A percentile compares a stretch with the other conserved stretches of the same genome.
These are phyloP conservation scores for Cladosporium sp. DNA, from an alignment of 2,329 filamentous ascomycete genomes.

Conservation along the genomic window DNA sequence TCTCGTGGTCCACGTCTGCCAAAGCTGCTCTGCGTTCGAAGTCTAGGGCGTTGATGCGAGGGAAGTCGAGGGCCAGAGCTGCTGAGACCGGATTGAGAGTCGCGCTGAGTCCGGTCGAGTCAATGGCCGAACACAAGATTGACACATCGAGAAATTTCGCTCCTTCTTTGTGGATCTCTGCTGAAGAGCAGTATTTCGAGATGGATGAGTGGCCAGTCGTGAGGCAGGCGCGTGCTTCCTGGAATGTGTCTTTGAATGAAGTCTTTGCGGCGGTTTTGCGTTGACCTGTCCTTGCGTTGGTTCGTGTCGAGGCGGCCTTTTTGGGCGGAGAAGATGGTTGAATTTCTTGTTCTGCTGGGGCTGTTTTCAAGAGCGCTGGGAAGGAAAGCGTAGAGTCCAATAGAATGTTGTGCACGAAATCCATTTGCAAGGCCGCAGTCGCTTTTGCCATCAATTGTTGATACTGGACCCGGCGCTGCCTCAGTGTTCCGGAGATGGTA, in stretches of 20 bases:
- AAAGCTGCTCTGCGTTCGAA: conserved; percentile 56
- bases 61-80: background rate
- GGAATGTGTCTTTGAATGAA: background rate
- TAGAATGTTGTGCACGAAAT: conserved; percentile 63
- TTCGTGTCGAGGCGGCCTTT: conserved; percentile 1
- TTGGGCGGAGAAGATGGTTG: background rate
- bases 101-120: background rate
- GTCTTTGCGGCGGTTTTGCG: background rate
- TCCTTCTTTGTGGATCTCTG: conserved; percentile 7
- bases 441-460: conserved; percentile 4
- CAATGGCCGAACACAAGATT: background rate
- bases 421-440: conserved; percentile 45
- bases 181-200: background rate
- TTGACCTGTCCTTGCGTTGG: conserved; percentile 1
- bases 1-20: conserved; percentile 43
- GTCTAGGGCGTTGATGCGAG: conserved; percentile 63
- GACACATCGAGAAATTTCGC: conserved; percentile 1
- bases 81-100: background rate
- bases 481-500: conserved; percentile 1
- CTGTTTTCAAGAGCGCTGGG: conserved; percentile 53
- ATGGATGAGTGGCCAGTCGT: background rate
- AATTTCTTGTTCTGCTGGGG: background rate
- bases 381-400: conserved; percentile 91
- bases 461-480: conserved; percentile 3
- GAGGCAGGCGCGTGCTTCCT: conserved; percentile 5